Evolutionary conservation across 768 basidiomycete genomes (phyloP), one percentile per base, ranked within the genome.

Genomic region (Phaffia tasmanica): DNA sequence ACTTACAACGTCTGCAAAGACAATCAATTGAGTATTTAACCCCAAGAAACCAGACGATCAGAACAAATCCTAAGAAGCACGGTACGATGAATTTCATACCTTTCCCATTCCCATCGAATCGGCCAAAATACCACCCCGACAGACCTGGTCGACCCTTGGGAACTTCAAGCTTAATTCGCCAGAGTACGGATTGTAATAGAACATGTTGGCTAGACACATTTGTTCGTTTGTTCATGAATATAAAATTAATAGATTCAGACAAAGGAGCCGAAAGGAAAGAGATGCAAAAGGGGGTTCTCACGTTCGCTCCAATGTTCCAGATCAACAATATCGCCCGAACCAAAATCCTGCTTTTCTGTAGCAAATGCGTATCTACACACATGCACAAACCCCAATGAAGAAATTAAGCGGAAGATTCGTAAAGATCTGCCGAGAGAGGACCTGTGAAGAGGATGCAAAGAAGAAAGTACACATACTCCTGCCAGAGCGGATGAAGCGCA

Each of bases 401-500:
- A 30, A 63, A 8, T 19, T 23, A 42, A 46, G n/a, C 29, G 42
- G 15, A 21, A 11, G 47, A 21, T 11, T 62, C 3, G 35, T 4
- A 3, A 3, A 23, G 4, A 7, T 16, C 47, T 23, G 55, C 16
- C 60, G 54, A 30, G 29, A n/a, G 1, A 4, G 25, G 48, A 59
- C 11, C 29, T 29, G 16, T n/a, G 49, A 47, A 42, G 35, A 42
- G 11, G 35, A 42, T 42, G 35, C 42, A 23, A 42, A n/a, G 27
- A 30, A 8, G 19, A 29, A 49, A 25, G 23, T 53, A 42, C n/a
- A 71, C 84, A 72, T 74, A 97, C 90, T 89, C 84, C 79, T 86
- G 86, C 93, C 93, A 98, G 9, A 98, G 76, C 1, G 94, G 94
- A 75, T 98, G 90, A 82, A 97, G 85, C 5, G 86, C 87, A 19